Base-by-base conservation (phyloP, 139 green algal genomes). In the Chlorella sorokiniana region DNA sequence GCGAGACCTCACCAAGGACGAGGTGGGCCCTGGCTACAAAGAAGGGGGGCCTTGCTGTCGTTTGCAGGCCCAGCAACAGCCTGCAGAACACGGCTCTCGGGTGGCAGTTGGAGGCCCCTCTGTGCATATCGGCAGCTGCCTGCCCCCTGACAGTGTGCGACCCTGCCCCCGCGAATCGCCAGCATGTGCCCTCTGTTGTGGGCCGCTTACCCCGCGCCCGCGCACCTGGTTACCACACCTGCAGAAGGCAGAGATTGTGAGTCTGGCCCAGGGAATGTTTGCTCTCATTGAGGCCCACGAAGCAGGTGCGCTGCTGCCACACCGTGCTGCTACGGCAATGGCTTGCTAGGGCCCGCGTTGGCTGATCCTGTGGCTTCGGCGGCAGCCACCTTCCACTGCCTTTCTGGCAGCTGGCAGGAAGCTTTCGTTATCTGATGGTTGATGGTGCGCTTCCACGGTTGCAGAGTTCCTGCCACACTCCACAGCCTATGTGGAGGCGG, bases 1-100 rank as follows among this genome's bases (percentile, higher is more conserved):
- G 7, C 89, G 95, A 10, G 88, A 95, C 65, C 83, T 98, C 40
- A 96, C 87, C 51, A 89, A 86, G 76, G 85, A 89, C 62, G 85
- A 89, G 73, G 73, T 79, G 54, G 31, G 70, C 2, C 6, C 3
- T 22, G n/a, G 31, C 9, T 42, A 64, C 29, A 23, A 18, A 64
- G 59, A 65, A 29, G 59, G 35, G 14, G 59, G 1, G 59, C 27
- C 20, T 29, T 65, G 25, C 27, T 65, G 25, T n/a, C n/a, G n/a
- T n/a, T n/a, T n/a, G n/a, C n/a, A n/a, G n/a, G n/a, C n/a, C n/a
- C n/a, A n/a, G n/a, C n/a, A n/a, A n/a, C n/a, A n/a, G n/a, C n/a
- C n/a, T n/a, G n/a, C n/a, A n/a, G n/a, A n/a, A n/a, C n/a, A n/a
- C n/a, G n/a, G n/a, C n/a, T n/a, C n/a, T n/a, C n/a, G n/a, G n/a